Conservation (phyloP, 768 basidiomycete species). For the Trametes cubensis region DNA sequence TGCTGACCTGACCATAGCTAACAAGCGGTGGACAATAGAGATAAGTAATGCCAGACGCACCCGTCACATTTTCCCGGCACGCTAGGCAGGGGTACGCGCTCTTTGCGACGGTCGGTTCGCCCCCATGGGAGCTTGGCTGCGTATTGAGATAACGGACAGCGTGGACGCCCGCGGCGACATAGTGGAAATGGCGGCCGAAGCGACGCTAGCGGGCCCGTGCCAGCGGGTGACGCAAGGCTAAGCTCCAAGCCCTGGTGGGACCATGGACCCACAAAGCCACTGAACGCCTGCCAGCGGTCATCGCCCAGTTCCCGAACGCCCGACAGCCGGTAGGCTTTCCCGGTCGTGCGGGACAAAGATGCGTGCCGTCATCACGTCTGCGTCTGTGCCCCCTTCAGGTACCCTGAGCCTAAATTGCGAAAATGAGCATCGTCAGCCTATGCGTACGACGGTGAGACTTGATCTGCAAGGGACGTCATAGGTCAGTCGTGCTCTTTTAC, state of each 20-base stretch:
- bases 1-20: too few species aligned
- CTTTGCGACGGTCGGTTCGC: too few species aligned
- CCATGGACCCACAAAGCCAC: slow-evolving; percentile 18
- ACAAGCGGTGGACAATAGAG: too few species aligned
- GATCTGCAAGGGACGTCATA: slow-evolving; percentile 1
- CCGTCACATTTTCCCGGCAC: too few species aligned
- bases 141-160: too few species aligned
- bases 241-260: neutral
- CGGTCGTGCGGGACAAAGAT: slow-evolving; percentile 18
- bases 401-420: neutral
- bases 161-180: too few species aligned
- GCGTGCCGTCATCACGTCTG: neutral
- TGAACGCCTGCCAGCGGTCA: neutral
- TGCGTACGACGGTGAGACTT: neutral
- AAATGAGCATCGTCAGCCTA: too few species aligned
- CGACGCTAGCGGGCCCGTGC: too few species aligned
- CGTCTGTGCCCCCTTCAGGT: neutral
- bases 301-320: neutral
- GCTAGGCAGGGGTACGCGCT: too few species aligned
- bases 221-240: too few species aligned
- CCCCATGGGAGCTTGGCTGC: too few species aligned
- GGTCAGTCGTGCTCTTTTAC: neutral
- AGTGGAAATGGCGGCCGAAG: neutral
- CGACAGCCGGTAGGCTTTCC: slow-evolving; percentile 2
- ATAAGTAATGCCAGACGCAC: too few species aligned